These are phyloP conservation scores for Cercospora berteroae DNA, from an alignment of 2,329 filamentous ascomycete genomes.

Conservation along the genomic window DNA sequence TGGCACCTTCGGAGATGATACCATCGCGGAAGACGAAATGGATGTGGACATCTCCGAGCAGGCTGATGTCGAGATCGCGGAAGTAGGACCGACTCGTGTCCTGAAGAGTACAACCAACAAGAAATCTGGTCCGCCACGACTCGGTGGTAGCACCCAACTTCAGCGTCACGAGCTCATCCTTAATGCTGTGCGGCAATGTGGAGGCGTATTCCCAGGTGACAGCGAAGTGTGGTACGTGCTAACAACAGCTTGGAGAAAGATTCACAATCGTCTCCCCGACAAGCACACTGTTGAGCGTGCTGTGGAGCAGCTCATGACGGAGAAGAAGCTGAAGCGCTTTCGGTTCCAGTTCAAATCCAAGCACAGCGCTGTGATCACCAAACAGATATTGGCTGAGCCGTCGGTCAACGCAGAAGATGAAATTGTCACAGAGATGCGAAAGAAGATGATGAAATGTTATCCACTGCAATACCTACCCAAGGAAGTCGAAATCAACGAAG, in stretches of 20 bases:
- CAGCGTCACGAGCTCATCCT: slow-evolving; percentile 53
- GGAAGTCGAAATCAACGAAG: slow-evolving; percentile 42
- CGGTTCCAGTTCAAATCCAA: slow-evolving; percentile 52
- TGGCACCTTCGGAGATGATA: background rate
- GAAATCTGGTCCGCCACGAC: slow-evolving; percentile 1
- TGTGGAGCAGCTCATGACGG: slow-evolving; percentile 51
- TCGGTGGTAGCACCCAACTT: slow-evolving; percentile 6
- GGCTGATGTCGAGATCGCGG: background rate
- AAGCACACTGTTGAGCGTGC: slow-evolving; percentile 52
- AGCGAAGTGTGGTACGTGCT: slow-evolving; percentile 57
- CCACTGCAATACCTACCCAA: slow-evolving; percentile 47
- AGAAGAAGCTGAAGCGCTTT: slow-evolving; percentile 53
- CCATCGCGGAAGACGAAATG: background rate
- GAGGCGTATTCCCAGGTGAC: slow-evolving; percentile 56
- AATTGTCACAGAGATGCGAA: slow-evolving; percentile 50
- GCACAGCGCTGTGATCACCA: slow-evolving; percentile 51
- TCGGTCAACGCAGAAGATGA: slow-evolving; percentile 47
- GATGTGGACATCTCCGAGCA: slow-evolving; percentile 7
- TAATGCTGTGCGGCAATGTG: slow-evolving; percentile 54
- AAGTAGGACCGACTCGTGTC: background rate
- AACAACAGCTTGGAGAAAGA: slow-evolving; percentile 52
- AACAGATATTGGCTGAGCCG: slow-evolving; percentile 50
- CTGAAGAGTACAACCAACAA: slow-evolving; percentile 7
- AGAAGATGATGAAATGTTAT: slow-evolving; percentile 49
- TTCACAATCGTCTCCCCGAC: slow-evolving; percentile 49